These are phyloP conservation scores for Penicillium griseofulvum DNA, from an alignment of 2,329 filamentous ascomycete genomes.

Conservation along the genomic window DNA sequence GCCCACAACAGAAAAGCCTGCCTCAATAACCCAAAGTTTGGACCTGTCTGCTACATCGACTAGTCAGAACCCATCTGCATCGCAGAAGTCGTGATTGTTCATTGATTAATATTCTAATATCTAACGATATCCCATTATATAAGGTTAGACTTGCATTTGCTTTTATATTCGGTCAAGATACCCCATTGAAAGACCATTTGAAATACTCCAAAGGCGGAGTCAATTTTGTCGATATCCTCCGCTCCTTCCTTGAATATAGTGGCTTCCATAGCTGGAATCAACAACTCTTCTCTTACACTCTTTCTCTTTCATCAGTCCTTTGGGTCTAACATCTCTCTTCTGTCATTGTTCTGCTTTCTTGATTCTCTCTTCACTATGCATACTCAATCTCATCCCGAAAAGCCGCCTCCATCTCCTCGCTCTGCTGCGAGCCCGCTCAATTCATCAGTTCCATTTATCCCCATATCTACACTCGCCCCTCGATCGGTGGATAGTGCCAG, in stretches of 20 bases:
- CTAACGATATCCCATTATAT: slow-evolving; percentile 1
- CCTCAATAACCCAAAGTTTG: neutral
- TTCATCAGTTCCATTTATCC: neutral
- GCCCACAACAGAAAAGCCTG: slow-evolving; percentile 2
- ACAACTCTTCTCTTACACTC: neutral
- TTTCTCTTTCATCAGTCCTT: neutral
- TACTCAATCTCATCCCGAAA: neutral
- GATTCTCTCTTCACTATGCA: neutral
- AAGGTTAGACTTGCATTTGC: neutral
- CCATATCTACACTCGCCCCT: neutral
- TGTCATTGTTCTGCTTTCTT: neutral
- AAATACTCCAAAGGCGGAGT: neutral
- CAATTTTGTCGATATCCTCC: neutral
- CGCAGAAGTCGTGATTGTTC: slow-evolving; percentile 3
- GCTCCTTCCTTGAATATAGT: slow-evolving; percentile 2
- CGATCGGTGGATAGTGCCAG: neutral
- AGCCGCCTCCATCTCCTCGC: neutral
- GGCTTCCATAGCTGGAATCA: neutral
- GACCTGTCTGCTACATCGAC: neutral
- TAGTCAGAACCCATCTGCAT: neutral
- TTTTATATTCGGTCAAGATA: slow-evolving; percentile 15
- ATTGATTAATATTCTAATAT: neutral
- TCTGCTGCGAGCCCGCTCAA: neutral
- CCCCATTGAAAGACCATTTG: slow-evolving; percentile 9
- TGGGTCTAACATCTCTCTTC: neutral